Percentiles rank a stretch among this genome's conserved stretches.
These are phyloP conservation scores for Trametes villosa DNA, from an alignment of 768 basidiomycete species.

Conservation along the genomic window DNA sequence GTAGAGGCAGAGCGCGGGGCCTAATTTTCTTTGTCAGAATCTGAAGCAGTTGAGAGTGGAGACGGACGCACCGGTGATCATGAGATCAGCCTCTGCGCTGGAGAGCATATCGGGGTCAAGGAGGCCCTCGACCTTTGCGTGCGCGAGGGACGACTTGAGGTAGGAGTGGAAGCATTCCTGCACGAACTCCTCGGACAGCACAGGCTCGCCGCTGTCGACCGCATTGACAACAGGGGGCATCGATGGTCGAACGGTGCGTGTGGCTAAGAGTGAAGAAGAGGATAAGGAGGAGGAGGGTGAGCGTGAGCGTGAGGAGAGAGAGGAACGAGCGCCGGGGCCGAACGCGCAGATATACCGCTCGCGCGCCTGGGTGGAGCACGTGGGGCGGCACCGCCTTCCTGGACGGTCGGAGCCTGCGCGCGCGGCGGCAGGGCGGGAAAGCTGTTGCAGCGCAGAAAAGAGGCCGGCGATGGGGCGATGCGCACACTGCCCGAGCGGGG, in stretches of 20 bases:
- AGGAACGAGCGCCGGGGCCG: background rate
- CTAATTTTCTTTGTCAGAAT: slow-evolving; percentile 37
- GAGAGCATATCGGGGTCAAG: slow-evolving; percentile 75
- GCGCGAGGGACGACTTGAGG: slow-evolving; percentile 74
- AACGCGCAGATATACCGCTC: background rate
- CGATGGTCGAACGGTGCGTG: no score
- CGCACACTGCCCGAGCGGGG: background rate
- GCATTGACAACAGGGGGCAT: slow-evolving; percentile 28
- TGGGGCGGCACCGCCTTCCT: background rate
- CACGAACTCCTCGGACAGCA: slow-evolving; percentile 65
- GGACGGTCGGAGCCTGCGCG: background rate
- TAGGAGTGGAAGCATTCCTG: slow-evolving; percentile 85
- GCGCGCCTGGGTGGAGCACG: background rate
- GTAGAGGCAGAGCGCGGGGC: slow-evolving; percentile 82
- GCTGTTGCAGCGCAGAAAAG: background rate
- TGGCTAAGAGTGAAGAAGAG: slow-evolving; percentile 7
- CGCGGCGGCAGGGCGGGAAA: slow-evolving; percentile 1
- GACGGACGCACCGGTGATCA: slow-evolving; percentile 70
- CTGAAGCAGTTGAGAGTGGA: background rate
- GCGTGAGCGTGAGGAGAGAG: background rate
- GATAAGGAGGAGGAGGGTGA: background rate
- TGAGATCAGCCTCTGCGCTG: slow-evolving; percentile 80
- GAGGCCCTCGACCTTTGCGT: slow-evolving; percentile 74
- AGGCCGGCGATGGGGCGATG: background rate
- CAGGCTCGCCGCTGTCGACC: slow-evolving; percentile 29